Evolutionary conservation across 768 basidiomycete species (phyloP), one percentile per base, ranked within the genome.

Genomic region (Auricularia heimuer): DNA sequence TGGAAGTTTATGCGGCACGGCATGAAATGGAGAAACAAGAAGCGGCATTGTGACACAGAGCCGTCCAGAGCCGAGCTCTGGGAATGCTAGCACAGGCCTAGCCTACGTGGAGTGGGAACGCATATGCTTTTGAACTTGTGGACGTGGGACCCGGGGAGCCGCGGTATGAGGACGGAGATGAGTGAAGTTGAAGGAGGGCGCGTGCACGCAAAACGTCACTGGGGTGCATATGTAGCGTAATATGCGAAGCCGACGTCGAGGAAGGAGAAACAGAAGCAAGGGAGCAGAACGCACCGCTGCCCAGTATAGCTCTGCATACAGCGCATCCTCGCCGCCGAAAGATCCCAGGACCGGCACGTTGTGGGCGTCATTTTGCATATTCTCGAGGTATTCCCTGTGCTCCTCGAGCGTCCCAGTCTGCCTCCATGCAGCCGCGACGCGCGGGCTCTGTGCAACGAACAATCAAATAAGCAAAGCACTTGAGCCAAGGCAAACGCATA

Each of bases 291-390:
- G 12, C 24, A 60, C 56, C 56, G 24, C 34, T 1, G 24, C 56
- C 56, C 56, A 60, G 56, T 60, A 60, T 14, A 60, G 34, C 56
- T 60, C 56, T 10, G 56, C 34, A 60, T 60, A 60, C 29, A 60
- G 56, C 56, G 34, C 34, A 18, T 60, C 56, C 24, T 29, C 56
- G 12, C 56, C 56, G 21, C 34, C 56, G 24, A 60, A 60, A 7
- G 56, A 29, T 24, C 56, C 56, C 34, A 60, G 8, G 7, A 60
- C 29, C 14, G 56, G 56, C 14, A 60, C 34, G 14, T 1, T 10
- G 24, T 60, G 56, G 24, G 34, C 6, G 34, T 29, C 24, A 14
- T 29, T 34, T 3, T 33, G 29, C 34, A 33, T 12, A 4, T 2
- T 18, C 56, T 33, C 24, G 29, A 60, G 56, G 56, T 60, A 60